Base-by-base conservation (phyloP, 1,139 yeast species). In the Pneumocystis murina region DNA sequence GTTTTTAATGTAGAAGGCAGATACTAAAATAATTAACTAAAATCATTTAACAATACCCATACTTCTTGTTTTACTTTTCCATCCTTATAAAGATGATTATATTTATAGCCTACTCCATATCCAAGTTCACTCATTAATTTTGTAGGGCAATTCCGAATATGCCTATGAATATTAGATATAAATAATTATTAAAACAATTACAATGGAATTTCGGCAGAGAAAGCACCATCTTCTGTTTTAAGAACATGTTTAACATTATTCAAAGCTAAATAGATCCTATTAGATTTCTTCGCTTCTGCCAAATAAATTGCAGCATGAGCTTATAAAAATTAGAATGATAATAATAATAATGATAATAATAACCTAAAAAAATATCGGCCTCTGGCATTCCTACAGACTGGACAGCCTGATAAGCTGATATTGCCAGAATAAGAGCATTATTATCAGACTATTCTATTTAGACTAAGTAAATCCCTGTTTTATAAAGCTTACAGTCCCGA, bases 301-400 rank as follows among this genome's bases (percentile, higher is more conserved):
- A 92, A 76, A 68, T 90, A 87, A 40, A 87, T 90, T 0, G 95
- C 91, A 73, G 97, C 89, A 70, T 92, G 98, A 0, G 92, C 98
- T 61, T 10, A 30, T 24, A 58, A 24, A 40, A 30, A 20, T 58
- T 20, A 58, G 7, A 30, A 55, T 40, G 17, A 20, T 30, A 40
- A 58, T 28, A 20, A 58, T 57, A 20, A 20, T 38, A 40, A 58
- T 20, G 30, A 58, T 28, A 58, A 38, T 3, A 38, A 38, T 17
- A 38, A 58, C 60, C 60, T 58, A 92, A 75, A 2, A 90, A 84
- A 43, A 88, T 79, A 72, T 92, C 97, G 1, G 95, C 95, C 72
- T 94, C 98, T 0, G 99, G 99, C 81, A 92, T 80, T 0, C 99
- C 99, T n/a, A 92, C 80, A 74, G 87, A 89, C 74, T 89, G 94